These are phyloP conservation scores for Corymbia maculata DNA, from an alignment of 345 rosid species.

Conservation along the genomic window DNA sequence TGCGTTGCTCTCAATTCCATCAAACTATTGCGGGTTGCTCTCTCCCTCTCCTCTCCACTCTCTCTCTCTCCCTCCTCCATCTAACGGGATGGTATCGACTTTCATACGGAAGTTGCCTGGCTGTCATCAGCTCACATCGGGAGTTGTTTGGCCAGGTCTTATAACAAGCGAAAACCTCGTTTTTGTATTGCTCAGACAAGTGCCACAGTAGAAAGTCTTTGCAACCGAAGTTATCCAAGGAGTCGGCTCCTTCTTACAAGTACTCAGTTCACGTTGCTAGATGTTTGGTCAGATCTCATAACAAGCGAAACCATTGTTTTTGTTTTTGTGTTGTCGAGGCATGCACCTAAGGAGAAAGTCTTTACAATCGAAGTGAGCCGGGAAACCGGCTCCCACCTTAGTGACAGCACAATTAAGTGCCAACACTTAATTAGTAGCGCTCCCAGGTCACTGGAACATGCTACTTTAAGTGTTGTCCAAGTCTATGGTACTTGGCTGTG, in stretches of 20 bases:
- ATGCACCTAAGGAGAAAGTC: not conserved
- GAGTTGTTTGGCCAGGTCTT: not conserved
- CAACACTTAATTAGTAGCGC: accelerated
- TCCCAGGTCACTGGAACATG: not conserved
- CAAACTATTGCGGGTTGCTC: not conserved
- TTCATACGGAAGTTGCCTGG: accelerated
- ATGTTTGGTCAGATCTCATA: not conserved
- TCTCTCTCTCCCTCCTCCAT: not conserved
- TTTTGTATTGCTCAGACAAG: not conserved
- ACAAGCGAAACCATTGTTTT: not conserved
- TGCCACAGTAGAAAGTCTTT: not conserved
- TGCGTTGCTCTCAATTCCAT: not conserved
- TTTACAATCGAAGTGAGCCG: not conserved
- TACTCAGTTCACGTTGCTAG: not conserved
- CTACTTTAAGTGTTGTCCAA: not conserved
- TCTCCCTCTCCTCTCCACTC: not conserved
- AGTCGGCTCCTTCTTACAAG: not conserved
- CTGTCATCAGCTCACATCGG: accelerated
- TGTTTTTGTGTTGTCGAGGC: not conserved
- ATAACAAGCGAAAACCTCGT: not conserved
- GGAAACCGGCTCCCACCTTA: not conserved
- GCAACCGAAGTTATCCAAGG: not conserved
- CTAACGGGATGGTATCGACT: accelerated
- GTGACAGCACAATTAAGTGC: not conserved
- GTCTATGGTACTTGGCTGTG: not conserved